Evolutionary conservation across 768 basidiomycete species (phyloP).

Genomic region (Mycena olivaceomarginata): DNA sequence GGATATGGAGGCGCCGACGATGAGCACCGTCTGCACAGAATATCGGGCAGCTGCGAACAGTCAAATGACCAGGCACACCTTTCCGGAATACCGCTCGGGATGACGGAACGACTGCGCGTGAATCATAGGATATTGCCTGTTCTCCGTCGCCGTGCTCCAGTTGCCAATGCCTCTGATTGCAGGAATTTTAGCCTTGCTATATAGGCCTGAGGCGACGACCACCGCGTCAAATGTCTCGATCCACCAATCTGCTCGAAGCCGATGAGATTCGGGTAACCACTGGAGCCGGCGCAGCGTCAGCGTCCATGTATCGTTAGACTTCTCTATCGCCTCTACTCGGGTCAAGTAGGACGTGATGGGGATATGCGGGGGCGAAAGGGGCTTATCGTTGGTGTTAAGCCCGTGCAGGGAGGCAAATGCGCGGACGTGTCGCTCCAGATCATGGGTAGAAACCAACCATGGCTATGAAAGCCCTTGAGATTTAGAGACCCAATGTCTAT

Average conservation of each 20-base stretch:
- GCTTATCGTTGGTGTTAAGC: slow-evolving; percentile 53
- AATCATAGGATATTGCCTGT: slow-evolving; percentile 41
- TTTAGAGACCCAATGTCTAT: not conserved
- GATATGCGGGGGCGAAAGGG: not conserved
- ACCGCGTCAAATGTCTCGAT: slow-evolving; percentile 56
- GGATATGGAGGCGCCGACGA: slow-evolving; percentile 40
- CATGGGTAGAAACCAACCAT: slow-evolving; percentile 42
- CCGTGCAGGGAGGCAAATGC: slow-evolving; percentile 54
- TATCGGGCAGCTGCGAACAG: not conserved
- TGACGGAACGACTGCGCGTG: slow-evolving; percentile 57
- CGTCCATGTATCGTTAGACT: slow-evolving; percentile 47
- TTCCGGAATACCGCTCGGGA: slow-evolving; percentile 51
- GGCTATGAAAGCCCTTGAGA: not conserved
- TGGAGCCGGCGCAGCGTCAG: slow-evolving; percentile 47
- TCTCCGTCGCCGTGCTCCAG: slow-evolving; percentile 48
- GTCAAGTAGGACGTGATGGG: slow-evolving; percentile 55
- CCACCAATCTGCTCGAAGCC: slow-evolving; percentile 48
- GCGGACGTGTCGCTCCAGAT: slow-evolving; percentile 50
- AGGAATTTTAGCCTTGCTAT: slow-evolving; percentile 53
- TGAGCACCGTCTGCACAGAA: slow-evolving; percentile 34
- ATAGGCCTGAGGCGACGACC: slow-evolving; percentile 53
- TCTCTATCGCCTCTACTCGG: slow-evolving; percentile 58
- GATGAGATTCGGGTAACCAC: slow-evolving; percentile 35
- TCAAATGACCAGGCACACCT: slow-evolving; percentile 42
- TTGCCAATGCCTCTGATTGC: slow-evolving; percentile 49